phyloP scores from a whole-genome alignment of 768 basidiomycete genomes.

The Boletus rubropictus region DNA sequence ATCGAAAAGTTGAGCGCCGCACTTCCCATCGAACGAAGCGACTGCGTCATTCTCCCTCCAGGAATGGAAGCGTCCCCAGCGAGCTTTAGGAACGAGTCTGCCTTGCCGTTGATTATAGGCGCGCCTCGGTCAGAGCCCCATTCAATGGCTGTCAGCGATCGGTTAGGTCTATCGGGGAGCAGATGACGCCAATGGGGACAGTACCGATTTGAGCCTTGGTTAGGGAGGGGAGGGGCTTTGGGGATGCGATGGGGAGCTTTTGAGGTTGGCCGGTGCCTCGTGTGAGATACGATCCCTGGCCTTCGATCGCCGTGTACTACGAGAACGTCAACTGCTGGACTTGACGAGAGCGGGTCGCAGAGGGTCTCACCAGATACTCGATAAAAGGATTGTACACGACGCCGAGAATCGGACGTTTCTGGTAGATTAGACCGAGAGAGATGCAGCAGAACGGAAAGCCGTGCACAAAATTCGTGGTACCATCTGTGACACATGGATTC shows the following conservation, averaged over 20 bases:
- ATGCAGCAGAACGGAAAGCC: conserved; percentile 86
- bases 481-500: conserved; percentile 42
- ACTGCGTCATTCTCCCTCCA: conserved; percentile 81
- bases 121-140: conserved; percentile 79
- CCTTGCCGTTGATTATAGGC: conserved; percentile 51
- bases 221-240: conserved; percentile 60
- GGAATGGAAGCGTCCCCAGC: conserved; percentile 63
- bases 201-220: conserved; percentile 67
- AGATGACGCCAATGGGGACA: not conserved
- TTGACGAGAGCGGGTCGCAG: not conserved
- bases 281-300: conserved; percentile 74
- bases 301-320: conserved; percentile 74
- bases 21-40: conserved; percentile 76
- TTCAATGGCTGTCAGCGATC: conserved; percentile 53
- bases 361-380: conserved; percentile 56
- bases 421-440: conserved; percentile 84
- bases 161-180: conserved; percentile 4
- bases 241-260: conserved; percentile 61
- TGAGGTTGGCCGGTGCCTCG: conserved; percentile 40
- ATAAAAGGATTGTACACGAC: conserved; percentile 94
- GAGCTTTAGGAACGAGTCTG: conserved; percentile 63
- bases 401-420: conserved; percentile 76
- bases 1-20: conserved; percentile 77
- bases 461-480: conserved; percentile 85
- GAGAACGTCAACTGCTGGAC: not conserved